Base-by-base conservation (phyloP, 306 rosid species). In the Luffa aegyptiaca region DNA sequence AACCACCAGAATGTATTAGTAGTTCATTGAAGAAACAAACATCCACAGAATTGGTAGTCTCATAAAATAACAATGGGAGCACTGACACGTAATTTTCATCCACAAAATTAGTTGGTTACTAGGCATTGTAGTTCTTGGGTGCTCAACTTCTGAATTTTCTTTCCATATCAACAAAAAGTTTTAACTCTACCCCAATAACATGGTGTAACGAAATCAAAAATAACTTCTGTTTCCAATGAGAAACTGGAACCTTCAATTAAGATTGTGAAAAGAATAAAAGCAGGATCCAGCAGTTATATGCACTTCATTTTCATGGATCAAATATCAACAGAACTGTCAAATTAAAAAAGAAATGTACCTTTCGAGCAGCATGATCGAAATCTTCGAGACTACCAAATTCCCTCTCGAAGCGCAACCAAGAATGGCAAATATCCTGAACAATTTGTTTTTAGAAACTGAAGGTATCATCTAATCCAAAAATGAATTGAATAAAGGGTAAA, bases 361-460 rank as follows among this genome's bases (percentile, higher is more conserved):
- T 95, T 64, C 80, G 89, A 71, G 72, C 80, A 65, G 98, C 92
- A 76, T 81, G 92, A 80, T 95, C 98, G 65, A 89, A 84, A 85
- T 95, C 97, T 80, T 92, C 93, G 79, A 95, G 84, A 11, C 85
- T 86, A 70, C 98, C 97, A 64, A 82, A 89, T 83, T 95, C 93
- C 87, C 97, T 92, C 88, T 95, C 98, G 77, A 92, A 95, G 83
- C 94, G 88, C 78, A 95, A 80, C 97, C 98, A 95, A 26, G 90
- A 85, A 79, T 85, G 81, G 92, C 98, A 95, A 81, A 92, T 95
- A 83, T 95, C 98, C 98, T 94, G 98, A 91, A 92, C 84, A 84
- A 85, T 88, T 92, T 91, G 88, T 80, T 76, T 88, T 90, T 5
- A 90, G 94, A 81, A 83, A 88, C 84, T 80, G 93, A 85, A 89